Evolutionary conservation across 179 eudicot species (phyloP).

Genomic region (Beta lomatogona): DNA sequence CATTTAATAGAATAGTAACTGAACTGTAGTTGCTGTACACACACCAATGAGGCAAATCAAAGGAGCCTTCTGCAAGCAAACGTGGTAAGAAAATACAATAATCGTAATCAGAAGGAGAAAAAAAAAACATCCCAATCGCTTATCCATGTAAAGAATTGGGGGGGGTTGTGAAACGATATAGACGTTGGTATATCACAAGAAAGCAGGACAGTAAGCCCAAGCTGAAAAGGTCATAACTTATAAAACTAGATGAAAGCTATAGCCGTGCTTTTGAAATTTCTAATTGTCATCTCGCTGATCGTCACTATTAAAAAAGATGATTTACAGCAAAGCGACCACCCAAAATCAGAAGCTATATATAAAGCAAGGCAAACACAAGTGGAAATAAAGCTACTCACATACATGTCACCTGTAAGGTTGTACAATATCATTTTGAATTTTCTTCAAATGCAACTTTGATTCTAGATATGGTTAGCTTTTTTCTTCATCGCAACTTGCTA

Average conservation of each 20-base stretch:
- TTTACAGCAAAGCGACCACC: conserved; percentile 38
- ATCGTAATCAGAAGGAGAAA: too few relatives aligned
- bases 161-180: background rate
- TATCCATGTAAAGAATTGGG: background rate
- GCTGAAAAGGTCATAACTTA: background rate
- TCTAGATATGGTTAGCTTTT: conserved; percentile 19
- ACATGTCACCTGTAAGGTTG: conserved; percentile 31
- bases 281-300: conserved; percentile 26
- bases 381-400: conserved; percentile 32
- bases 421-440: conserved; percentile 13
- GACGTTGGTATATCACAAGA: conserved; percentile 1
- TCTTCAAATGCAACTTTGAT: conserved; percentile 10
- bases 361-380: conserved; percentile 16
- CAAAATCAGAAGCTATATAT: conserved; percentile 23
- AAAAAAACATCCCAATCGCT: background rate
- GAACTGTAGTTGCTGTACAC: too few relatives aligned
- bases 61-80: too few relatives aligned
- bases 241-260: background rate
- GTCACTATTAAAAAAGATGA: conserved; percentile 31
- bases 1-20: too few relatives aligned
- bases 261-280: conserved; percentile 1
- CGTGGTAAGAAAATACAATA: too few relatives aligned
- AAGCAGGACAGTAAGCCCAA: background rate
- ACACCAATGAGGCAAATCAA: too few relatives aligned
- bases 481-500: conserved; percentile 25